Base-by-base conservation (phyloP, 257 asterid genomes). In the Schizonepeta tenuifolia region DNA sequence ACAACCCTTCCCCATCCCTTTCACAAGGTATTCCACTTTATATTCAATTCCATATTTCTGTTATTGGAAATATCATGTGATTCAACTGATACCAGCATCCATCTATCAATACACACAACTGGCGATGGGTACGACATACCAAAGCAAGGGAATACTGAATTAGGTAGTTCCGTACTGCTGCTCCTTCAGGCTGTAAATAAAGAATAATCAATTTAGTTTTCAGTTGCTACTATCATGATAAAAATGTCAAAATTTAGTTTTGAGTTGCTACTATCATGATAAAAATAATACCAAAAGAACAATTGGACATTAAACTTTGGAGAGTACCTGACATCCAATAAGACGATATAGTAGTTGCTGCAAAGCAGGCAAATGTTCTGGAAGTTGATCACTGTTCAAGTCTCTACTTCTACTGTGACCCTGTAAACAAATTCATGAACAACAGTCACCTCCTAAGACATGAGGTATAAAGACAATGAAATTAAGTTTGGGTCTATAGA, bases 331-430 rank as follows among this genome's bases (percentile, higher is more conserved):
- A 64, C 99, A 95, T 70, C 97, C 98, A 69, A 90, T 81, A 77
- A 95, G 96, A 73, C 98, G 99, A 78, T 85, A 83, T 35, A 92
- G 84, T 82, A 92, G 82, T 83, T 95, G 96, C 82, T 95, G 99
- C 84, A 95, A 77, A 73, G 97, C 86, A 67, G 99, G 98, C 82
- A 95, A 79, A 58, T 90, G 99, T 20, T 95, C 97, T 69, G 92
- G 76, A 71, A 92, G 93, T 72, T 90, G 94, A 70, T 90, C 97
- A 74, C 92, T 85, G 71, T 77, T 86, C 89, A 95, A 80, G 81
- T 92, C 99, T 80, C 92, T 85, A 74, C 96, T 92, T 90, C 78
- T 92, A 85, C 98, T 85, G 79, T 85, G 88, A 40, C 92, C 93
- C 98, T 95, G 93, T 22, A 1, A 47, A 51, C 65, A 20, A 53